Percentiles rank a stretch among this genome's conserved stretches.
phyloP scores from a whole-genome alignment of 228 moss, liverwort and hornwort species.

The Sphagnum fallax region DNA sequence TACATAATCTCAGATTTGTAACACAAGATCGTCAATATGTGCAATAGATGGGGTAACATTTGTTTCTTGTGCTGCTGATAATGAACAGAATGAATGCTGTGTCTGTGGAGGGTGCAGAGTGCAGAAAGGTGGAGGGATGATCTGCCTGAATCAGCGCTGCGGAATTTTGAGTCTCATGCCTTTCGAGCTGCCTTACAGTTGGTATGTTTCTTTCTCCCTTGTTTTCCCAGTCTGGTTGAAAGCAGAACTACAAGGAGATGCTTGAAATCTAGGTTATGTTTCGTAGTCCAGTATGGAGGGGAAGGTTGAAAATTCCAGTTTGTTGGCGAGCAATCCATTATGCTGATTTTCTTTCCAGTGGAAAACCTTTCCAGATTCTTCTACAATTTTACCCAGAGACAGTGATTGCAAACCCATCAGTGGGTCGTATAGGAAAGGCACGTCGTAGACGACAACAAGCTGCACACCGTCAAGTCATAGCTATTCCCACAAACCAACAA shows the following conservation, averaged over 20 bases:
- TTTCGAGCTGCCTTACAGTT: constrained; percentile 56
- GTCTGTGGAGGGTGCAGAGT: constrained; percentile 21
- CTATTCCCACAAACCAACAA: neutral
- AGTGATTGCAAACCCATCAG: constrained; percentile 33
- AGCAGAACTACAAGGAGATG: no score
- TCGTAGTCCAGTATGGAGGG: no score
- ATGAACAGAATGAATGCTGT: no score
- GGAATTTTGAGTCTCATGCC: constrained; percentile 50
- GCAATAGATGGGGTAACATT: no score
- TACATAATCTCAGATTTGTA: no score
- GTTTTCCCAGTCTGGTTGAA: neutral
- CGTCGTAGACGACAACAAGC: constrained; percentile 36
- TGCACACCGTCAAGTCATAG: neutral
- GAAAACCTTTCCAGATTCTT: constrained; percentile 19
- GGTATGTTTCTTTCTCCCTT: constrained; percentile 11
- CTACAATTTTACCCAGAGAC: constrained; percentile 36
- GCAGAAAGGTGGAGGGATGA: constrained; percentile 59
- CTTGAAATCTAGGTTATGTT: no score
- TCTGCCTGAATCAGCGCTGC: constrained; percentile 34
- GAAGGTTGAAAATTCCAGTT: no score
- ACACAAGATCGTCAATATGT: no score
- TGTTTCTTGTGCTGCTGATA: no score
- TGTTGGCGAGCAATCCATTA: no score
- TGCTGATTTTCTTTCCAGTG: no score
- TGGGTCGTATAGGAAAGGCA: constrained; percentile 50